phyloP scores from a whole-genome alignment of 805 yeast species.

The Candida sithepensis region DNA sequence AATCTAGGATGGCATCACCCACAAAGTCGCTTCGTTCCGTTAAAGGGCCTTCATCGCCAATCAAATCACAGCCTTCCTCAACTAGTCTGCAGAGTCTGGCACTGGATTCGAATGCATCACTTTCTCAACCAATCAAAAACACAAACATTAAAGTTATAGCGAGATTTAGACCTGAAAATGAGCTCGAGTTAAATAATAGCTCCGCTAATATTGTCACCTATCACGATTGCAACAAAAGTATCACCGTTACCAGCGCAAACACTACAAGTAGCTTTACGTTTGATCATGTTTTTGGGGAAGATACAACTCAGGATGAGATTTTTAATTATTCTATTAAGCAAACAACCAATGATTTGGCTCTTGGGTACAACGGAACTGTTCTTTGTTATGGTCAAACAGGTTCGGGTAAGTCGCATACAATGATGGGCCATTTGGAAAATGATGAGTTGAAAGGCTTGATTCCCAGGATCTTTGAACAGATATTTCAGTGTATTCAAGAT shows the following conservation, averaged over 20 bases:
- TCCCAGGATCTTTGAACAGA: constrained; percentile 64
- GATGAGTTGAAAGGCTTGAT: constrained; percentile 54
- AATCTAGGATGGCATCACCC: not conserved
- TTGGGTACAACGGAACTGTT: constrained; percentile 48
- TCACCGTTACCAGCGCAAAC: constrained; percentile 11
- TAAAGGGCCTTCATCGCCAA: constrained; percentile 12
- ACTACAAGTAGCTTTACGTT: constrained; percentile 42
- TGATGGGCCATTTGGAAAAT: constrained; percentile 54
- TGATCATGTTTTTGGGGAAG: constrained; percentile 59
- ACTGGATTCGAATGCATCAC: not conserved
- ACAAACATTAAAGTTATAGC: constrained; percentile 63
- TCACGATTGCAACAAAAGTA: constrained; percentile 11
- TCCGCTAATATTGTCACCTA: constrained; percentile 12
- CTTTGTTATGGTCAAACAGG: constrained; percentile 79
- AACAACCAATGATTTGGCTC: constrained; percentile 64
- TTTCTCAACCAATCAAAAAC: constrained; percentile 14
- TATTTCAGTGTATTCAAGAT: constrained; percentile 52
- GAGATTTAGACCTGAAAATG: constrained; percentile 60
- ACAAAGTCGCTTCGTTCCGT: constrained; percentile 3
- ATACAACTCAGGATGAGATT: constrained; percentile 51
- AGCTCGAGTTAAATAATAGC: constrained; percentile 10
- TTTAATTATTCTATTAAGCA: constrained; percentile 56
- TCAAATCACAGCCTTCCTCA: constrained; percentile 6
- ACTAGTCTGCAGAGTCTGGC: not conserved
- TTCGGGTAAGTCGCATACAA: constrained; percentile 79